A percentile compares a stretch with the other conserved stretches of the same genome.
Evolutionary conservation across 306 rosid genomes (phyloP).

Genomic region (Castanea mollissima): DNA sequence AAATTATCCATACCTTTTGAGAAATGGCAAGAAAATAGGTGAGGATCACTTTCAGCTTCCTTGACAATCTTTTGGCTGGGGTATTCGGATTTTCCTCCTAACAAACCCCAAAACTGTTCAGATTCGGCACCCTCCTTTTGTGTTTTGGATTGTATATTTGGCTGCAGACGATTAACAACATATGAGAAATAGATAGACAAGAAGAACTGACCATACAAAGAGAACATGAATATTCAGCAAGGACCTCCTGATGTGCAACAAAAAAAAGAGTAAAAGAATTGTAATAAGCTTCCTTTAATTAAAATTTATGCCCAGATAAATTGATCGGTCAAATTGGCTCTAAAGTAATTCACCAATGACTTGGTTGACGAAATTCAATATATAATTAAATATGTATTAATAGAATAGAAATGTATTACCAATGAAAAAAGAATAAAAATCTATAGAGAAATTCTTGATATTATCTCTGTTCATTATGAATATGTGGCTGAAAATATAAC

Average conservation of each 20-base stretch:
- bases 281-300: background rate
- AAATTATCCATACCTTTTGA: constrained; percentile 51
- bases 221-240: constrained; percentile 5
- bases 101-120: constrained; percentile 88
- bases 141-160: constrained; percentile 70
- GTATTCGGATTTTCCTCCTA: constrained; percentile 82
- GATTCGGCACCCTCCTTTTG: constrained; percentile 86
- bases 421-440: no score
- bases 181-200: constrained; percentile 33
- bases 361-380: constrained; percentile 11
- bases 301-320: background rate
- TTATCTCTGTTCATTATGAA: constrained; percentile 16
- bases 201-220: constrained; percentile 17
- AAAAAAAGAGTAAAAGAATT: background rate
- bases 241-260: constrained; percentile 14
- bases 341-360: constrained; percentile 1
- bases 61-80: constrained; percentile 75
- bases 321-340: constrained; percentile 13
- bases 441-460: background rate
- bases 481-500: constrained; percentile 15
- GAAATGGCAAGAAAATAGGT: constrained; percentile 74
- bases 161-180: constrained; percentile 66
- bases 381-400: background rate
- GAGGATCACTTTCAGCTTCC: constrained; percentile 74
- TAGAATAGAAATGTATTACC: no score